Evolutionary conservation across 2,329 filamentous ascomycete genomes (phyloP), one percentile per base, ranked within the genome.

Genomic region (Tolypocladium nubicola): DNA sequence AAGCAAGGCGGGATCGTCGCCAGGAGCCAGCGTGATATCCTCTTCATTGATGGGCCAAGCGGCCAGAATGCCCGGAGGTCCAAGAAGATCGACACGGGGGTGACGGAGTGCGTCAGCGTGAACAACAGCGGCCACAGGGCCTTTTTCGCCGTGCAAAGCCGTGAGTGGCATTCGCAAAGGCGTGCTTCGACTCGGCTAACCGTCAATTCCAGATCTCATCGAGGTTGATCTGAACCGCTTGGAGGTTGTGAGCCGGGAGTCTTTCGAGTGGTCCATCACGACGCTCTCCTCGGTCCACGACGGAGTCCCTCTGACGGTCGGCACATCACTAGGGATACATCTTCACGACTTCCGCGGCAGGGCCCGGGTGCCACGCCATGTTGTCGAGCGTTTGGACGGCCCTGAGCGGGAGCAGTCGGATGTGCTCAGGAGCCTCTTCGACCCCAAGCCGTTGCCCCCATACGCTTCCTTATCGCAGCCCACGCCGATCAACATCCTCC

Each of bases 81-180:
- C 2, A 85, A 86, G 62, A 83, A 85, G 76, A 85, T 88, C n/a
- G 85, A 86, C 63, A 84, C 86, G 1, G 81, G 80, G 26, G 84
- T 90, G 0, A 88, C 89, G 0, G 91, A 96, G 68, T 91, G 88
- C 66, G 87, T 96, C 50, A 91, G 86, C 66, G 81, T 96, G 53
- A 86, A 95, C 72, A 88, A 81, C 64, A 70, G 76, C 50, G 76
- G 77, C 40, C 79, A 85, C 64, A 81, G 81, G 65, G 91, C 86
- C 14, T 96, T 90, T 70, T 86, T 96, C 70, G 90, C 90, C 2
- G 84, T 94, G 13, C 86, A 89, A 57, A 87, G 86, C 66, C 76
- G 82, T 84, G 70, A 72, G 81, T 77, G 23, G 9, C 10, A 23
- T 3, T 19, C 19, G 41, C 21, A 6, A 7, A n/a, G 8, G 21